Base-by-base conservation (phyloP, 2,329 filamentous ascomycete species). In the Daldinia sp. region DNA sequence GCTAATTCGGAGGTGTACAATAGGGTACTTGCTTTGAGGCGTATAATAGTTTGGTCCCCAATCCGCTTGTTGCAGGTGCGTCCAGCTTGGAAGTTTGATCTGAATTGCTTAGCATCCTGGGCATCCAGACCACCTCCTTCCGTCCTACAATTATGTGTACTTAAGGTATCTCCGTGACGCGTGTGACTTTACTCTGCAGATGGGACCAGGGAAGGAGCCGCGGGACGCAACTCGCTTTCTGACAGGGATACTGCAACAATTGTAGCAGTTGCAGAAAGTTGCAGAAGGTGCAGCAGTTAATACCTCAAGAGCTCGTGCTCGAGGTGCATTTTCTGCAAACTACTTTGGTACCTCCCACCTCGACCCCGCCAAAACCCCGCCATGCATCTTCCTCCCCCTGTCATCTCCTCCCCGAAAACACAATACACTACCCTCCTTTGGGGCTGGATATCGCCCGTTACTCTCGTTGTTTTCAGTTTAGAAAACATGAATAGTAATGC, bases 221-320 rank as follows among this genome's bases (percentile, higher is more conserved):
- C 55, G 63, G 66, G 63, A 63, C 15, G 58, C 48, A 67, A 50
- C 12, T 56, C 7, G 44, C 20, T 61, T 10, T 33, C 39, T 48
- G 39, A 58, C 69, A 70, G 42, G 67, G 69, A 46, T 68, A 23
- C 46, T 26, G 35, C 51, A 53, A 48, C 33, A 48, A 13, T 55
- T 26, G 41, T 42, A 55, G 53, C 30, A 51, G n/a, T 33, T 50
- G 39, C 41, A 50, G 57, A 50, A 50, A 67, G 35, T 65, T 63
- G 18, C 18, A 48, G 42, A 7, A 46, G 12, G 26, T 58, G 51
- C 41, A 54, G 60, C 54, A 66, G 41, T 65, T 65, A 67, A 69
- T 67, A 71, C 51, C 69, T 72, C 65, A 56, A 56, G 28, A 67
- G 64, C 64, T 67, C 67, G 63, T 72, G 64, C 67, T 70, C 39